Evolutionary conservation across 345 rosid species (phyloP), one percentile per base, ranked within the genome.

Genomic region (Trapa incisa): DNA sequence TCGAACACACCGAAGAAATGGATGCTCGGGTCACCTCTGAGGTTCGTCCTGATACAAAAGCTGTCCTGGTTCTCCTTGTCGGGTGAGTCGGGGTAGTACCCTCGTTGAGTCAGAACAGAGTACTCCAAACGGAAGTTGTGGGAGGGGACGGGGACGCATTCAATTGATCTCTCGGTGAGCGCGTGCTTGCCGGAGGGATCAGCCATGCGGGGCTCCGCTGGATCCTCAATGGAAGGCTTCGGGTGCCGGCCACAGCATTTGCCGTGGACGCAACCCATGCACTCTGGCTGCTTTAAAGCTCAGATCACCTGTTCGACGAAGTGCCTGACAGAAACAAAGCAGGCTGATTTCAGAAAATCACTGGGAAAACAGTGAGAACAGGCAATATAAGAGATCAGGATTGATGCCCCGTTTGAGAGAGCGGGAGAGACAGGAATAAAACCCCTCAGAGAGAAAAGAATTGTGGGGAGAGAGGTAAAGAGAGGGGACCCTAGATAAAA

Each of bases 1-100:
- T 93, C 98, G 70, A 85, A 90, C 11, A 93, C 96, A 73, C 95
- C 97, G 75, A 90, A 93, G 83, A 93, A 86, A 82, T 93, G 96
- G 68, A 87, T 75, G 78, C 85, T 77, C 15, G 96, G 95, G 80
- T 93, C 86, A 71, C 95, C 97, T 80, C 81, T 89, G 68, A 93
- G 74, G 68, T 81, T 80, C 39, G 87, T 85, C 74, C 74, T 82
- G 79, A 90, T 76, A 79, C 87, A 86, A 82, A 78, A 88, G 76
- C 94, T 82, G 65, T 94, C 99, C 67, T 94, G 96, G 73, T 94
- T 91, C 50, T 87, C 91, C 71, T 85, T 86, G 50, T 89, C 96
- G 0, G 91, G 96, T 1, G 84, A 79, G 70, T 86, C 93, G 4
- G 91, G 96, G 9, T 94, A 91, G 83, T 86, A 89, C 36, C 96